phyloP scores from a whole-genome alignment of 1,284 basidiomycete genomes.

The Malassezia caprae region DNA sequence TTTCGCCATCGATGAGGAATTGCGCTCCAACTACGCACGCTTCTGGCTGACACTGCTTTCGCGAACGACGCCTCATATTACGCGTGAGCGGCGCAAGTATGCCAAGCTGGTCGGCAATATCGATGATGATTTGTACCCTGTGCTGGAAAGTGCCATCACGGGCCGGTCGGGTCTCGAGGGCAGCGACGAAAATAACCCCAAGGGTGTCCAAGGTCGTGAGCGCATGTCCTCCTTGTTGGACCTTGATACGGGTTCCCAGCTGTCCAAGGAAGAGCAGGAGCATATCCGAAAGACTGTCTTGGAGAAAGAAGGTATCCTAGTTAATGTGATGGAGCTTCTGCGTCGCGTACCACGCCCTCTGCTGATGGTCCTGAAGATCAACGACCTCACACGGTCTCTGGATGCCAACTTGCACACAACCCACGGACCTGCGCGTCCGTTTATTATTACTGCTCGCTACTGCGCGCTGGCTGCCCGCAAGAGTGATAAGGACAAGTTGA shows the following conservation, averaged over 20 bases:
- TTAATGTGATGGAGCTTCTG: slow-evolving; percentile 38
- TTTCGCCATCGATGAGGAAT: slow-evolving; percentile 43
- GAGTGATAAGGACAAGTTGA: slow-evolving; percentile 57
- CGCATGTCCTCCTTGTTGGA: slow-evolving; percentile 39
- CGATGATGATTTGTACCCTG: slow-evolving; percentile 45
- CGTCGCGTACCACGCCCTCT: slow-evolving; percentile 42
- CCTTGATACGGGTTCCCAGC: slow-evolving; percentile 26
- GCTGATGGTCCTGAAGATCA: slow-evolving; percentile 48
- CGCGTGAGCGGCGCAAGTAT: slow-evolving; percentile 33
- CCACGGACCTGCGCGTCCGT: slow-evolving; percentile 53
- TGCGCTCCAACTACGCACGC: slow-evolving; percentile 43
- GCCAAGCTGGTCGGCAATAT: slow-evolving; percentile 45
- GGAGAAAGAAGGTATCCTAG: slow-evolving; percentile 45
- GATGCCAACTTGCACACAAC: slow-evolving; percentile 55
- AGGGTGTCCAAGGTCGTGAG: slow-evolving; percentile 32
- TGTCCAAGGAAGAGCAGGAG: slow-evolving; percentile 41
- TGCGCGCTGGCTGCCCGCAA: slow-evolving; percentile 75
- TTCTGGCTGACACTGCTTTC: slow-evolving; percentile 46
- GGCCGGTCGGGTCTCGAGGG: slow-evolving; percentile 43
- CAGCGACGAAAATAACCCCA: slow-evolving; percentile 40
- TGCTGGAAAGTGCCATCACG: slow-evolving; percentile 46
- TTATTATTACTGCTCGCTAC: slow-evolving; percentile 81
- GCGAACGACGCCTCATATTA: slow-evolving; percentile 31
- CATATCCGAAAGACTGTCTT: slow-evolving; percentile 48
- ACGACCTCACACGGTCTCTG: slow-evolving; percentile 52